Evolutionary conservation across 208 protist species (phyloP).

Genomic region (Wallacemonas rigidus): DNA sequence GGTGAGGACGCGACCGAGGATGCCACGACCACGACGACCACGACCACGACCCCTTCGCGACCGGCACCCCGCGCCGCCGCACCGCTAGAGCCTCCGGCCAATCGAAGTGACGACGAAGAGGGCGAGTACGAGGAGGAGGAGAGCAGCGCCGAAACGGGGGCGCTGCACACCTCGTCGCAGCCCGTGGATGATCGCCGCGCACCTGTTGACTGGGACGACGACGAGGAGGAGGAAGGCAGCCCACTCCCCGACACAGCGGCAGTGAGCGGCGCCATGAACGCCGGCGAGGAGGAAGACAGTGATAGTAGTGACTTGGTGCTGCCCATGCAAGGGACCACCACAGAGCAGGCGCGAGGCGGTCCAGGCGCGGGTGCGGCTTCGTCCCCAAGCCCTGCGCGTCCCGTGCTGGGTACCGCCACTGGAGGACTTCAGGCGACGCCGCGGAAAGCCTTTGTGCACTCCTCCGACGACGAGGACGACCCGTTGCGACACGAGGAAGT

Average conservation of each 20-base stretch:
- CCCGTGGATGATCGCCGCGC: neutral
- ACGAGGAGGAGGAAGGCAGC: slow-evolving; percentile 23
- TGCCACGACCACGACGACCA: slow-evolving; percentile 15
- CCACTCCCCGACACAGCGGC: neutral
- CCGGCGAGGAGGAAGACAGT: neutral
- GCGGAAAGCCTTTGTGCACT: slow-evolving; percentile 37
- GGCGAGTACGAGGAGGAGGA: neutral
- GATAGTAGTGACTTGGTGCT: slow-evolving; percentile 26
- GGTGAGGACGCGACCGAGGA: slow-evolving; percentile 33
- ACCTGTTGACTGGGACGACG: slow-evolving; percentile 31
- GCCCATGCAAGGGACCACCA: slow-evolving; percentile 12
- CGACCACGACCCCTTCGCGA: neutral
- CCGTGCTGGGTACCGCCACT: neutral
- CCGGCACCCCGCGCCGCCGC: too few relatives aligned
- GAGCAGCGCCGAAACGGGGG: neutral
- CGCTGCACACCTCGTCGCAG: neutral
- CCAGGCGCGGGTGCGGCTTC: neutral
- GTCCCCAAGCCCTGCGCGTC: neutral
- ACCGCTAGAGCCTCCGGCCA: neutral
- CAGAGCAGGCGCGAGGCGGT: neutral
- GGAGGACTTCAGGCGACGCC: slow-evolving; percentile 28
- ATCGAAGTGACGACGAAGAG: slow-evolving; percentile 6
- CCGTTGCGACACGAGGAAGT: slow-evolving; percentile 33
- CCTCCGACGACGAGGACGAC: slow-evolving; percentile 23
- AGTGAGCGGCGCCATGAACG: neutral